Conservation (phyloP, 2,329 filamentous ascomycete species). For the Monosporascus sp. region DNA sequence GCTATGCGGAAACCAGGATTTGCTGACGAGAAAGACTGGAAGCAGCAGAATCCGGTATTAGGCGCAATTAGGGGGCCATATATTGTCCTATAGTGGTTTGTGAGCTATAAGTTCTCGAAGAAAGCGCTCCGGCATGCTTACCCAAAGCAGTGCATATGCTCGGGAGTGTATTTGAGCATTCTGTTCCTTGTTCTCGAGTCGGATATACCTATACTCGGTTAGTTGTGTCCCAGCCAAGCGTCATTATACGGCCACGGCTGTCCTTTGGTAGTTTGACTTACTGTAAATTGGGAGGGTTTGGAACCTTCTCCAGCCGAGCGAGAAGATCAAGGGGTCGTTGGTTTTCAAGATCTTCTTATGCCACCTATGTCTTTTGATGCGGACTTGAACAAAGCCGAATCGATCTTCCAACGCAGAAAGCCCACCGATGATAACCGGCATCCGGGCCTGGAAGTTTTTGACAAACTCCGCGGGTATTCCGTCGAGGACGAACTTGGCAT, state of each 20-base stretch:
- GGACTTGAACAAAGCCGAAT: conserved; percentile 90
- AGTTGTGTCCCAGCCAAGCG: neutral
- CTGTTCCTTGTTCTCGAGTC: conserved; percentile 90
- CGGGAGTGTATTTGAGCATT: conserved; percentile 98
- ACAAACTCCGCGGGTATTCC: conserved; percentile 89
- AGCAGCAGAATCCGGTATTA: conserved; percentile 91
- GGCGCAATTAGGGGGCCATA: conserved; percentile 93
- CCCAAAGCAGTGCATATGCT: conserved; percentile 98
- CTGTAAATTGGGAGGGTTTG: conserved; percentile 90
- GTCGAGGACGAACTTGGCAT: conserved; percentile 85
- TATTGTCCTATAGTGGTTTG: conserved; percentile 55
- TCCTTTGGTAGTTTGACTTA: neutral
- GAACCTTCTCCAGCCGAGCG: conserved; percentile 91
- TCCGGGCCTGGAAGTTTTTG: conserved; percentile 70
- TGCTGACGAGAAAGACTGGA: conserved; percentile 79
- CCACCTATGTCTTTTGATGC: conserved; percentile 97
- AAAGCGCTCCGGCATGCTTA: neutral
- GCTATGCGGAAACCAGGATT: conserved; percentile 90
- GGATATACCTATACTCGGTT: conserved; percentile 52
- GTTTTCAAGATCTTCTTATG: conserved; percentile 99
- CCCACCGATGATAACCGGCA: conserved; percentile 86
- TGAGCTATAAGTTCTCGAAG: neutral
- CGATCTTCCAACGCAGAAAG: conserved; percentile 89
- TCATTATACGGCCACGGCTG: neutral
- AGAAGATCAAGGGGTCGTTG: conserved; percentile 95